phyloP scores from a whole-genome alignment of 2,329 filamentous ascomycete species.

The Pseudogymnoascus sp. region DNA sequence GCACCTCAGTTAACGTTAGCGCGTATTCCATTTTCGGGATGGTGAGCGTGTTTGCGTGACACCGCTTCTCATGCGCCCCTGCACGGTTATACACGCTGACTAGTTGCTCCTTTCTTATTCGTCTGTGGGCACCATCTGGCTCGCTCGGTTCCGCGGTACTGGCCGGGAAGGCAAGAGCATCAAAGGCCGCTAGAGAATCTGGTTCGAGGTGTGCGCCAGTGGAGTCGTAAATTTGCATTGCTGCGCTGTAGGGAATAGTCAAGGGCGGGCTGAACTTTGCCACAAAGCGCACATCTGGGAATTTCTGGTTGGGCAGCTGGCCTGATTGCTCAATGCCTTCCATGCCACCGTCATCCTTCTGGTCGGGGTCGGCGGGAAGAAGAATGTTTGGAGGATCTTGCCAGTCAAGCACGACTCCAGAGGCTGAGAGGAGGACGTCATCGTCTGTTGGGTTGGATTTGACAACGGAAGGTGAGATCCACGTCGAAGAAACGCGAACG shows the following conservation, averaged over 20 bases:
- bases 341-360: slow-evolving; percentile 44
- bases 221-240: slow-evolving; percentile 53
- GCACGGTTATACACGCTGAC: neutral
- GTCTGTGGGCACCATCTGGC: slow-evolving; percentile 16
- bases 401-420: slow-evolving; percentile 54
- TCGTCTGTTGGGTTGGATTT: slow-evolving; percentile 45
- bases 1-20: slow-evolving; percentile 57
- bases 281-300: slow-evolving; percentile 67
- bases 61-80: neutral
- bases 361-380: slow-evolving; percentile 38
- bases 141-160: slow-evolving; percentile 22
- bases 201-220: slow-evolving; percentile 52
- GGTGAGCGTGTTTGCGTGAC: slow-evolving; percentile 53
- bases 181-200: slow-evolving; percentile 38
- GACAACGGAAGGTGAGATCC: slow-evolving; percentile 63
- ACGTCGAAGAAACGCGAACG: slow-evolving; percentile 63
- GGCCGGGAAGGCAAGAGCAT: slow-evolving; percentile 45
- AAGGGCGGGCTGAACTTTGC: slow-evolving; percentile 69
- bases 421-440: slow-evolving; percentile 29
- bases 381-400: slow-evolving; percentile 62
- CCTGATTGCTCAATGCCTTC: slow-evolving; percentile 43
- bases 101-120: neutral
- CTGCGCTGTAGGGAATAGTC: slow-evolving; percentile 58
- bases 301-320: slow-evolving; percentile 40
- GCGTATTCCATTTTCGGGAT: slow-evolving; percentile 69